Percentiles rank a stretch among this genome's conserved stretches.
These are phyloP conservation scores for Phytopythium helicoides DNA, from an alignment of 352 stramenopile genomes.

Conservation along the genomic window DNA sequence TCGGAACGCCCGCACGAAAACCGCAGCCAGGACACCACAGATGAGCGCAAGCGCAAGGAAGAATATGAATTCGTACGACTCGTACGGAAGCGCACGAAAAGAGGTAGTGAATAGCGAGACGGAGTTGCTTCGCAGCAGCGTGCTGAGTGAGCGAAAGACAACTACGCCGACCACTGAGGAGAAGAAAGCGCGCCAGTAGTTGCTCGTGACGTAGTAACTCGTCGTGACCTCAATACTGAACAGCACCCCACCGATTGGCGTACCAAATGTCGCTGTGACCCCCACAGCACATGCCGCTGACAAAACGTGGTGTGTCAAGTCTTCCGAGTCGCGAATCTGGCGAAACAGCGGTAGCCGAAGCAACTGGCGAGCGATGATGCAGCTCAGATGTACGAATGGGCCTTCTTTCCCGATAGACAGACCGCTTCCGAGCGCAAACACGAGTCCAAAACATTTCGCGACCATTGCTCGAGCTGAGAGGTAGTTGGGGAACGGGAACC, in stretches of 20 bases:
- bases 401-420: conserved; percentile 79
- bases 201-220: conserved; percentile 86
- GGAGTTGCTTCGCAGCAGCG: conserved; percentile 47
- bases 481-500: conserved; percentile 70
- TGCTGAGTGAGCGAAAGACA: conserved; percentile 78
- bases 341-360: conserved; percentile 53
- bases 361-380: conserved; percentile 68
- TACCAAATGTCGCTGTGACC: conserved; percentile 74
- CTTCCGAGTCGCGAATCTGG: conserved; percentile 53
- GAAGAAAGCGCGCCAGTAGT: conserved; percentile 91
- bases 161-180: conserved; percentile 82
- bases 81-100: conserved; percentile 69
- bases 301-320: conserved; percentile 70
- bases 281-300: conserved; percentile 69
- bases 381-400: conserved; percentile 79
- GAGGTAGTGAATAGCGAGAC: conserved; percentile 81
- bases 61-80: conserved; percentile 66
- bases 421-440: conserved; percentile 61
- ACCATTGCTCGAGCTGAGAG: conserved; percentile 54
- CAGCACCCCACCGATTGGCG: conserved; percentile 71
- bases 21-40: conserved; percentile 78
- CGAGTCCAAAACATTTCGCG: conserved; percentile 63
- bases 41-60: conserved; percentile 81
- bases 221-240: conserved; percentile 86
- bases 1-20: conserved; percentile 75